These are phyloP conservation scores for Penicillium silybi DNA, from an alignment of 495 filamentous ascomycete species.

Conservation along the genomic window DNA sequence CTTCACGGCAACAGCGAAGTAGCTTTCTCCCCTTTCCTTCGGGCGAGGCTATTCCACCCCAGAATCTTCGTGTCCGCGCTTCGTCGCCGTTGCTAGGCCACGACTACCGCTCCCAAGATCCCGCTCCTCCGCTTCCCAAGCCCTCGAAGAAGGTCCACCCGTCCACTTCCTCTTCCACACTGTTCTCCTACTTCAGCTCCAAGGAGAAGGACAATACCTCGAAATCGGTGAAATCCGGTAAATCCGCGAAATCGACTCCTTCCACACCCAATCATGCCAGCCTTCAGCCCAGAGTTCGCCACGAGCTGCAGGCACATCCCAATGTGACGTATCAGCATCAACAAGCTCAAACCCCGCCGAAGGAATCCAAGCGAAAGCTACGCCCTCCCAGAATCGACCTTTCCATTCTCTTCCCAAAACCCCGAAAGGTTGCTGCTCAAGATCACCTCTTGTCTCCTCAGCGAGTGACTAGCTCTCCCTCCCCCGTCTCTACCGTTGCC, in stretches of 20 bases:
- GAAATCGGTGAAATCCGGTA: neutral
- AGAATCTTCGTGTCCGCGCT: slow-evolving; percentile 39
- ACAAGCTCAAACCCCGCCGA: slow-evolving; percentile 13
- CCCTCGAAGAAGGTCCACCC: slow-evolving; percentile 32
- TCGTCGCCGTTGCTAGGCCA: slow-evolving; percentile 43
- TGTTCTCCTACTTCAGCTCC: slow-evolving; percentile 37
- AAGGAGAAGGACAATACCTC: slow-evolving; percentile 19
- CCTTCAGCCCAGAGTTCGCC: slow-evolving; percentile 22
- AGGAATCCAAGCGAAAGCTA: slow-evolving; percentile 39
- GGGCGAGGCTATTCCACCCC: slow-evolving; percentile 21
- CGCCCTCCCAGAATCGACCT: slow-evolving; percentile 43
- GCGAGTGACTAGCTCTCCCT: slow-evolving; percentile 42
- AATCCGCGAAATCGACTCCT: neutral
- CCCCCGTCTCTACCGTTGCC: slow-evolving; percentile 34
- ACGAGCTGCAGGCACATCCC: slow-evolving; percentile 21
- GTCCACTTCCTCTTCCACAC: slow-evolving; percentile 33
- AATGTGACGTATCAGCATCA: slow-evolving; percentile 24
- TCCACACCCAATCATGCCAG: slow-evolving; percentile 11
- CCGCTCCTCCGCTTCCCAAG: slow-evolving; percentile 22
- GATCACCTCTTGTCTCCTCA: slow-evolving; percentile 40
- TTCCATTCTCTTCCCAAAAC: slow-evolving; percentile 46
- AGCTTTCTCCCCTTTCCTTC: slow-evolving; percentile 29
- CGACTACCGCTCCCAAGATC: slow-evolving; percentile 28
- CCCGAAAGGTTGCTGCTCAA: slow-evolving; percentile 24
- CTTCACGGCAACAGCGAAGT: slow-evolving; percentile 15